Evolutionary conservation across 2,329 filamentous ascomycete genomes (phyloP).

Genomic region (Apiospora malaysiana): DNA sequence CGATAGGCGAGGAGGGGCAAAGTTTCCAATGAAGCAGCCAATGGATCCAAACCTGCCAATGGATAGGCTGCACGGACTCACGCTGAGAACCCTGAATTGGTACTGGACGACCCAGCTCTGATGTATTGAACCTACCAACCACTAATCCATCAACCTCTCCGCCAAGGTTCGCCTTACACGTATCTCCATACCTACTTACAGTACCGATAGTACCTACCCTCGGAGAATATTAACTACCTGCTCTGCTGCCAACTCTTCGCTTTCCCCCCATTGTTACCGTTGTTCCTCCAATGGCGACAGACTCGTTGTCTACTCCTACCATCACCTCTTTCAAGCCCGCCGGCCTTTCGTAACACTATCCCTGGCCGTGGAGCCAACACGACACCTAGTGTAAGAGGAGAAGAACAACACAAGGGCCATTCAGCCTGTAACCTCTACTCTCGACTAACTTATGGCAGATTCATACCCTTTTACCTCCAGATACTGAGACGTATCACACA

Average conservation of each 20-base stretch:
- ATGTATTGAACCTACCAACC: background rate
- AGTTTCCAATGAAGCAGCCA: background rate
- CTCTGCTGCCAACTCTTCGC: background rate
- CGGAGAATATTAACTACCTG: background rate
- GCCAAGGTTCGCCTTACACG: background rate
- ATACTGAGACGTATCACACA: background rate
- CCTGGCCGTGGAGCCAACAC: constrained; percentile 9
- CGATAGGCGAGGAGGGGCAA: constrained; percentile 1
- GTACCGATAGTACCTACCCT: background rate
- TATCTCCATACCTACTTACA: no score
- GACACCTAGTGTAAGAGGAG: background rate
- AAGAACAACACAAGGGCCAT: background rate
- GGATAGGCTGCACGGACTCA: background rate
- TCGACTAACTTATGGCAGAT: background rate
- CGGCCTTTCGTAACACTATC: constrained; percentile 20
- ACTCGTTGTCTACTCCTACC: background rate
- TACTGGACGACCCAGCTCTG: background rate
- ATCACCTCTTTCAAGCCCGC: constrained; percentile 8
- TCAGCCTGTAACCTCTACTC: background rate
- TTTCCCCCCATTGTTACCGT: background rate
- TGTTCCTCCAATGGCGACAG: background rate
- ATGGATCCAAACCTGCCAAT: background rate
- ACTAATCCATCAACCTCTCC: background rate
- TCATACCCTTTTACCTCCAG: background rate
- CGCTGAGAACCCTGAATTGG: background rate